These are phyloP conservation scores for Aspergillus brasiliensis DNA, from an alignment of 2,329 filamentous ascomycete genomes.

Conservation along the genomic window DNA sequence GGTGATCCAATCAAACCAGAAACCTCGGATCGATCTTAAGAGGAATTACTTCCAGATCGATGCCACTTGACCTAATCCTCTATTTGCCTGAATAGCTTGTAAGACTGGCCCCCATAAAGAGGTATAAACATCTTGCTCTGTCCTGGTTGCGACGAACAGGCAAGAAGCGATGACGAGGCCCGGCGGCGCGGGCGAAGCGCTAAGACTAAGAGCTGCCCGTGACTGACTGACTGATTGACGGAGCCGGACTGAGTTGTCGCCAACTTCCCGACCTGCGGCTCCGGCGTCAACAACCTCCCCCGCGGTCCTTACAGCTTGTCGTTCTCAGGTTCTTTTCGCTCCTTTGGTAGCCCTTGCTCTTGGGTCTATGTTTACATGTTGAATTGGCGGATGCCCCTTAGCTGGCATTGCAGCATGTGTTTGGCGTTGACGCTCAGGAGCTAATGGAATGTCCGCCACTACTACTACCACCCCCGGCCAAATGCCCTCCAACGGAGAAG, in stretches of 20 bases:
- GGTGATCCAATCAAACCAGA: neutral
- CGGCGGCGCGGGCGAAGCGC: neutral
- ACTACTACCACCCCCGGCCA: slow-evolving; percentile 32
- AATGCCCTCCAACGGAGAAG: slow-evolving; percentile 42
- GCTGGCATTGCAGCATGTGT: slow-evolving; percentile 24
- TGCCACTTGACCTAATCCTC: neutral
- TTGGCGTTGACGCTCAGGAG: slow-evolving; percentile 24
- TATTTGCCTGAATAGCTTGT: neutral
- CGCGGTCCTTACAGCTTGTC: neutral
- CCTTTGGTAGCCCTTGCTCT: neutral
- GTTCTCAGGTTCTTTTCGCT: slow-evolving; percentile 1
- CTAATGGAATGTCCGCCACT: slow-evolving; percentile 41
- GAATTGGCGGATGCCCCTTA: slow-evolving; percentile 10
- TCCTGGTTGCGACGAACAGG: too few relatives aligned
- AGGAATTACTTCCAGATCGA: neutral
- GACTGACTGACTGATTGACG: neutral
- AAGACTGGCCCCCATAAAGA: neutral
- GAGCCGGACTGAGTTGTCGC: neutral
- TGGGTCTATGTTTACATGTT: neutral
- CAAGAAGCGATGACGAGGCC: neutral
- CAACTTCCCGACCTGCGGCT: neutral
- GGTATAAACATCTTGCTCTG: too few relatives aligned
- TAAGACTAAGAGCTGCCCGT: neutral
- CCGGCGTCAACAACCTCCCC: slow-evolving; percentile 4
- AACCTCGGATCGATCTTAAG: neutral